Conservation (phyloP, 176 grass and related monocot species). For the Hsuehochloa calcarea region DNA sequence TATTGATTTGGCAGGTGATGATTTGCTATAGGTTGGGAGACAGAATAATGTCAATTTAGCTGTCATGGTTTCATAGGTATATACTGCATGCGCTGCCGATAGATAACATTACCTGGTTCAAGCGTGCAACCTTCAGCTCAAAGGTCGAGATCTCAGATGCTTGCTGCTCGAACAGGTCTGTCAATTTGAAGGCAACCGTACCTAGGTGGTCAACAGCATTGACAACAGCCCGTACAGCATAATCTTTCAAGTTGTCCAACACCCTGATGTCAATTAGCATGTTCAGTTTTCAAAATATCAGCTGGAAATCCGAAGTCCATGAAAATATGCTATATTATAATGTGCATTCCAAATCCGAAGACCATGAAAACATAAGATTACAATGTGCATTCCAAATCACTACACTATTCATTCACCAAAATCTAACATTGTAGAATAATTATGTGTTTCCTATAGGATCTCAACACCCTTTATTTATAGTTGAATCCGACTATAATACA, state of each 20-base stretch:
- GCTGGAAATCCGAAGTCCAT: not conserved
- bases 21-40: conserved; percentile 47
- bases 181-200: conserved; percentile 92
- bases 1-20: conserved; percentile 69
- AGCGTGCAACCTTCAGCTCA: conserved; percentile 71
- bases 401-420: not conserved
- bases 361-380: not conserved
- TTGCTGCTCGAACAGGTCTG: conserved; percentile 88
- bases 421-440: not conserved
- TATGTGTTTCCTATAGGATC: too few species aligned
- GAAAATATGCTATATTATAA: not conserved
- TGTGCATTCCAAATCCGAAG: not conserved
- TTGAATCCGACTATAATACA: too few species aligned
- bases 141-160: conserved; percentile 66
- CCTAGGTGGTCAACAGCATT: conserved; percentile 96
- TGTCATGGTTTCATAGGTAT: not conserved
- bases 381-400: not conserved
- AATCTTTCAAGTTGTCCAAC: conserved; percentile 92
- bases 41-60: conserved; percentile 16
- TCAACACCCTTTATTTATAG: too few species aligned
- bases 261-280: conserved; percentile 52
- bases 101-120: conserved; percentile 65
- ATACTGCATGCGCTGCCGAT: not conserved
- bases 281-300: not conserved
- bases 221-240: conserved; percentile 77